Conservation (phyloP, 1,284 basidiomycete genomes). For the Ceratobasidium theobromae region DNA sequence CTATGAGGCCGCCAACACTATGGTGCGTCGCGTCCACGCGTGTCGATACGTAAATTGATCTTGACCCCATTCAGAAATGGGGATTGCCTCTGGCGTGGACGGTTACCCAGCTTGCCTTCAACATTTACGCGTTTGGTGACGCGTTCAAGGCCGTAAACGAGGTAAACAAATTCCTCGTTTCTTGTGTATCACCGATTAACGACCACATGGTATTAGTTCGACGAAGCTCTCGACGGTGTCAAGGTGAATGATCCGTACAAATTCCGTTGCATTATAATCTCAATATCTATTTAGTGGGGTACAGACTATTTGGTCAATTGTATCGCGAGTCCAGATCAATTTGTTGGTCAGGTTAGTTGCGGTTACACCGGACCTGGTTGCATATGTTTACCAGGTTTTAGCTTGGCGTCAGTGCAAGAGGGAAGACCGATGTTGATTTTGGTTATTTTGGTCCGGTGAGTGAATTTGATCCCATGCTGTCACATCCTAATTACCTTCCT, state of each 20-base stretch:
- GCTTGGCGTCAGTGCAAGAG: conserved; percentile 34
- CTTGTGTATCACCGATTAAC: background rate
- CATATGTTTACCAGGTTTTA: background rate
- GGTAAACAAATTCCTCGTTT: background rate
- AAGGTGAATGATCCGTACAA: conserved; percentile 17
- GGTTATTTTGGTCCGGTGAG: conserved; percentile 35
- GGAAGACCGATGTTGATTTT: conserved; percentile 34
- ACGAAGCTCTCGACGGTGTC: conserved; percentile 34
- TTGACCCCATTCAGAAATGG: conserved; percentile 33
- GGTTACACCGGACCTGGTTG: background rate
- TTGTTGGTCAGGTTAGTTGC: conserved; percentile 31
- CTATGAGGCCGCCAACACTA: conserved; percentile 36
- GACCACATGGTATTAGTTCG: background rate
- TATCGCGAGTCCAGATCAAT: conserved; percentile 31
- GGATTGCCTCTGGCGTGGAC: conserved; percentile 35
- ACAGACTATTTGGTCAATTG: conserved; percentile 35
- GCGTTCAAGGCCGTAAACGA: conserved; percentile 29
- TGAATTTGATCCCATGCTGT: background rate
- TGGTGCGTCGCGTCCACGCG: conserved; percentile 16
- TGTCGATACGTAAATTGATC: background rate
- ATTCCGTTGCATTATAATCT: background rate
- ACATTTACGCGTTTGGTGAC: conserved; percentile 30
- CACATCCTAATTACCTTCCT: background rate
- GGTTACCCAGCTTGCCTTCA: conserved; percentile 34
- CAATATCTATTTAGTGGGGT: conserved; percentile 28